These are phyloP conservation scores for Pseudogymnoascus sp. DNA, from an alignment of 2,329 filamentous ascomycete species.

Conservation along the genomic window DNA sequence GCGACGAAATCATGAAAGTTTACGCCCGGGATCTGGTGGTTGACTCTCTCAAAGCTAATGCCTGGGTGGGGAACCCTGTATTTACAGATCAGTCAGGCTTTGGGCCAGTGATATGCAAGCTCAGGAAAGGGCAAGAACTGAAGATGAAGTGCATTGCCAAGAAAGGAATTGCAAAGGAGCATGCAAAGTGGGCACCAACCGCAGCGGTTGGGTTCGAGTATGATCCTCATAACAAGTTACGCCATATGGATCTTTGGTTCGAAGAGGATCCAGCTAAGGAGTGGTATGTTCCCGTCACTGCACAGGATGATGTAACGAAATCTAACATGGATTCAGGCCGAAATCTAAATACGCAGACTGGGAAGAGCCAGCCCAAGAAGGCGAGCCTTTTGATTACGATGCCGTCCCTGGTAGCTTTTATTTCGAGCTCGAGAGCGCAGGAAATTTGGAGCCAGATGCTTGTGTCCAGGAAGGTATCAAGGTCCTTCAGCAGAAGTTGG, in stretches of 20 bases:
- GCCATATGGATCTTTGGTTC: slow-evolving; percentile 90
- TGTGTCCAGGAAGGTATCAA: slow-evolving; percentile 86
- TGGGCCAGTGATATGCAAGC: slow-evolving; percentile 81
- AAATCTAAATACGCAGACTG: slow-evolving; percentile 70
- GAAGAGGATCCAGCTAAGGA: slow-evolving; percentile 75
- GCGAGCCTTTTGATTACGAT: slow-evolving; percentile 85
- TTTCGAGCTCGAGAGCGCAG: slow-evolving; percentile 84
- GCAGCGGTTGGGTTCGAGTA: slow-evolving; percentile 95
- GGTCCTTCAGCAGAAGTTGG: slow-evolving; percentile 83
- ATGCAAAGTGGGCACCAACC: slow-evolving; percentile 94
- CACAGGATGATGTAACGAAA: not conserved
- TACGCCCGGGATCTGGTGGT: slow-evolving; percentile 84
- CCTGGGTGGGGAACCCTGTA: slow-evolving; percentile 69
- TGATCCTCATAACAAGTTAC: slow-evolving; percentile 92
- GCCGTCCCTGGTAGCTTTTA: slow-evolving; percentile 81
- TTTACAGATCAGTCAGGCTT: slow-evolving; percentile 74
- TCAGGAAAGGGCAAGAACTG: slow-evolving; percentile 82
- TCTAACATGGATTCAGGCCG: slow-evolving; percentile 49
- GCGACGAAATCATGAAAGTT: slow-evolving; percentile 84
- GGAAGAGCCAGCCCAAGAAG: slow-evolving; percentile 72
- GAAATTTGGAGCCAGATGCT: slow-evolving; percentile 78
- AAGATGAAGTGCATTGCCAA: slow-evolving; percentile 89
- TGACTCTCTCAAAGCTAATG: slow-evolving; percentile 59
- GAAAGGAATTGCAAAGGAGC: slow-evolving; percentile 98
- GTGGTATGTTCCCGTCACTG: slow-evolving; percentile 53